A percentile compares a stretch with the other conserved stretches of the same genome.
Evolutionary conservation across 345 rosid species (phyloP).

Genomic region (Acer negundo): DNA sequence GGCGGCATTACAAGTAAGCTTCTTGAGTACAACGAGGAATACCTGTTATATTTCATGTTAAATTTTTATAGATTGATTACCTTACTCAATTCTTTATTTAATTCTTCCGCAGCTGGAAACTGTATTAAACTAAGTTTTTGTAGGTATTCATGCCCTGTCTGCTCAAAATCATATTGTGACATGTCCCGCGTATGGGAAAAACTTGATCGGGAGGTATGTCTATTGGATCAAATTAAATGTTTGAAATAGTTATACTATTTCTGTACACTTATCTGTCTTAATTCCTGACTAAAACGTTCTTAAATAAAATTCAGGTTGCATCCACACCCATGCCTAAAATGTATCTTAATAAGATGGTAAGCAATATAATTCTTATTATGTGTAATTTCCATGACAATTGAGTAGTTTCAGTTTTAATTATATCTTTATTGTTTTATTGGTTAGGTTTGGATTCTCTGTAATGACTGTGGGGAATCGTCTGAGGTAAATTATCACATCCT

Average conservation of each 20-base stretch:
- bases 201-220: slow-evolving; percentile 46
- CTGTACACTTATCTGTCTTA: neutral
- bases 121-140: neutral
- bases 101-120: too few species aligned
- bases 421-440: neutral
- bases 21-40: neutral
- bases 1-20: slow-evolving; percentile 58
- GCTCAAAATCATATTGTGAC: slow-evolving; percentile 54
- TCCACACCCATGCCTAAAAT: slow-evolving; percentile 50
- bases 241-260: neutral
- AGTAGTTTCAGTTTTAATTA: neutral
- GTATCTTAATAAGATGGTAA: slow-evolving; percentile 48
- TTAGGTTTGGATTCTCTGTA: slow-evolving; percentile 73
- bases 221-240: neutral
- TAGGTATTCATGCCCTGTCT: slow-evolving; percentile 69
- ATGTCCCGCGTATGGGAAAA: slow-evolving; percentile 56
- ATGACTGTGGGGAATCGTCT: slow-evolving; percentile 55
- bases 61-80: neutral
- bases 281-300: neutral
- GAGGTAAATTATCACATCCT: slow-evolving; percentile 46
- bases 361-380: neutral
- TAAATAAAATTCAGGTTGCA: slow-evolving; percentile 44
- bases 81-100: slow-evolving; percentile 4
- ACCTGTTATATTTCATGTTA: neutral
- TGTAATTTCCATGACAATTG: neutral